Percentiles rank a stretch among this genome's conserved stretches.
Evolutionary conservation across 1,284 basidiomycete species (phyloP).

Genomic region (Anthracocystis panici-leucophaei): DNA sequence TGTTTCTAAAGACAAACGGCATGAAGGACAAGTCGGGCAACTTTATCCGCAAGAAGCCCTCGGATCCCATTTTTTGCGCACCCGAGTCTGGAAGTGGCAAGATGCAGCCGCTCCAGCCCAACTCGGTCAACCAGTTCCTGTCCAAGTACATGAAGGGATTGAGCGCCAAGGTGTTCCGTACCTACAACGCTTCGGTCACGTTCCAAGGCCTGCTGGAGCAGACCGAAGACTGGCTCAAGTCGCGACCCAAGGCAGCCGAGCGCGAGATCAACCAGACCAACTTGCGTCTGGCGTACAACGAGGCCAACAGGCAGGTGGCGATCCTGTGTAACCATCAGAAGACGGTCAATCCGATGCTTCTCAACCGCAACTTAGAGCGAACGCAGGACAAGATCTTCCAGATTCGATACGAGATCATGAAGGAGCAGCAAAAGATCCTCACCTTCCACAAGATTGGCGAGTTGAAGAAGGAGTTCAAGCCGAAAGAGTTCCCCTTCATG

Average conservation of each 20-base stretch:
- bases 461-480: conserved; percentile 73
- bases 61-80: conserved; percentile 85
- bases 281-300: conserved; percentile 66
- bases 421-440: conserved; percentile 67
- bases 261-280: conserved; percentile 63
- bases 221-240: conserved; percentile 65
- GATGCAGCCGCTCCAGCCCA: conserved; percentile 57
- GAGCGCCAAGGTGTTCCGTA: conserved; percentile 69
- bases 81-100: conserved; percentile 47
- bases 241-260: conserved; percentile 59
- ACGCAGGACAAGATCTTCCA: conserved; percentile 61
- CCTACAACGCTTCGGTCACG: conserved; percentile 69
- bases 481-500: conserved; percentile 77
- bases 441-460: conserved; percentile 73
- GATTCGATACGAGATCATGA: conserved; percentile 66
- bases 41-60: conserved; percentile 87
- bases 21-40: conserved; percentile 70
- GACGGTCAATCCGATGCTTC: conserved; percentile 65
- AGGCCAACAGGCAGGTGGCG: conserved; percentile 68
- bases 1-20: conserved; percentile 65
- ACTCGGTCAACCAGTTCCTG: conserved; percentile 67
- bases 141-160: conserved; percentile 67
- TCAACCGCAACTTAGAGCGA: conserved; percentile 57
- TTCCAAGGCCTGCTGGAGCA: conserved; percentile 69
- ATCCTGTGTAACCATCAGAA: conserved; percentile 70